Percentiles rank a stretch among this genome's conserved stretches.
Conservation (phyloP, 2,329 filamentous ascomycete species). For the Aureobasidium sp. region DNA sequence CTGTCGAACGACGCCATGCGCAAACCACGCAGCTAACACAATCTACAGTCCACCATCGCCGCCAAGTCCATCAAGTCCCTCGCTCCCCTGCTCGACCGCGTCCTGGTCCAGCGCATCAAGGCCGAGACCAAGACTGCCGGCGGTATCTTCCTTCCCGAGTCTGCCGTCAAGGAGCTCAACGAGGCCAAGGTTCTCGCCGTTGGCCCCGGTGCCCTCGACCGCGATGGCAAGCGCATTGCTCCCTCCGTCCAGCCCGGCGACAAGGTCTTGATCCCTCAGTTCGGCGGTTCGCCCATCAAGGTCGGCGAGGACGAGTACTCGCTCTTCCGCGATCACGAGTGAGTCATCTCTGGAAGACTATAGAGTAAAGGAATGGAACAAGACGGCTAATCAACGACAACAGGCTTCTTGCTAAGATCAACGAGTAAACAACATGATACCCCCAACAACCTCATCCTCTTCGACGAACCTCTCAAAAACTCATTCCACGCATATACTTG, state of each 20-base stretch:
- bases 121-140: conserved; percentile 92
- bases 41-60: conserved; percentile 40
- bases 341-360: conserved; percentile 43
- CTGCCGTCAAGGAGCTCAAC: conserved; percentile 94
- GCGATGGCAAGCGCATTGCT: conserved; percentile 78
- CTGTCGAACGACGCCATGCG: not conserved
- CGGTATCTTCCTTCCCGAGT: conserved; percentile 97
- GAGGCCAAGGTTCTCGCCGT: conserved; percentile 95
- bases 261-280: conserved; percentile 92
- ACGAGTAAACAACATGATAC: conserved; percentile 57
- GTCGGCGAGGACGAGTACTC: conserved; percentile 95
- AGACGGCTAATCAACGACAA: no score
- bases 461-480: not conserved
- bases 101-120: conserved; percentile 96
- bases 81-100: conserved; percentile 91
- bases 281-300: conserved; percentile 90
- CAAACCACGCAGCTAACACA: not conserved
- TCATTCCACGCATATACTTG: not conserved
- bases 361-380: not conserved
- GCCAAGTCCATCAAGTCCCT: conserved; percentile 95
- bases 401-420: conserved; percentile 98
- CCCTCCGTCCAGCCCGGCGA: conserved; percentile 81
- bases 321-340: conserved; percentile 97
- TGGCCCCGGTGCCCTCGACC: conserved; percentile 80
- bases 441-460: not conserved